Evolutionary conservation across 208 protist species (phyloP).

Genomic region (Endotrypanum monterogeii): DNA sequence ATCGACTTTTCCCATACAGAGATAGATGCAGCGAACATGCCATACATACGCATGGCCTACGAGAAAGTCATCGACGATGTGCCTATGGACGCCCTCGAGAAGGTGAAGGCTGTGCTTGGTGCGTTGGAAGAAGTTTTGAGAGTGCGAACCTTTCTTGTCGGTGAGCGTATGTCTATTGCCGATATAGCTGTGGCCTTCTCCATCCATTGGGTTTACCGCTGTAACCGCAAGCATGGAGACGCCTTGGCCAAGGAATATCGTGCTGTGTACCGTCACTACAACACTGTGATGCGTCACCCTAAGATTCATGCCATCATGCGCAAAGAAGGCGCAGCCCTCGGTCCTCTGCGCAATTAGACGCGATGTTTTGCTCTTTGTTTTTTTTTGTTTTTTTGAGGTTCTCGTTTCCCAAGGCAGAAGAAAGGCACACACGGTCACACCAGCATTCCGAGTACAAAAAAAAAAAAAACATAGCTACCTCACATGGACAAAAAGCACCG

Average conservation of each 20-base stretch:
- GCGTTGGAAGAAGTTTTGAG: slow-evolving; percentile 65
- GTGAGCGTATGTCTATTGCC: slow-evolving; percentile 79
- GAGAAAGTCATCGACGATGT: slow-evolving; percentile 31
- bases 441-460: not conserved
- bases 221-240: slow-evolving; percentile 55
- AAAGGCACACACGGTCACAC: too few species aligned
- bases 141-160: slow-evolving; percentile 82
- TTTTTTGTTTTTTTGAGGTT: too few species aligned
- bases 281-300: slow-evolving; percentile 80
- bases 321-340: slow-evolving; percentile 49
- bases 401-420: too few species aligned
- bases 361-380: not conserved
- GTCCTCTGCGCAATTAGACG: slow-evolving; percentile 31
- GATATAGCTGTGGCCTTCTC: slow-evolving; percentile 80
- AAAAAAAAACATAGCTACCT: not conserved
- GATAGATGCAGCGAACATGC: slow-evolving; percentile 55
- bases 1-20: slow-evolving; percentile 80
- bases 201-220: slow-evolving; percentile 65
- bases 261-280: slow-evolving; percentile 74
- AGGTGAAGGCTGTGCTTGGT: slow-evolving; percentile 47
- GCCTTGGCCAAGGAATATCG: slow-evolving; percentile 60
- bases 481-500: not conserved
- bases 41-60: slow-evolving; percentile 50
- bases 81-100: slow-evolving; percentile 32
- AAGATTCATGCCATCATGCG: slow-evolving; percentile 67